Evolutionary conservation across 1,284 basidiomycete genomes (phyloP).

Genomic region (Trichosporon sp.): DNA sequence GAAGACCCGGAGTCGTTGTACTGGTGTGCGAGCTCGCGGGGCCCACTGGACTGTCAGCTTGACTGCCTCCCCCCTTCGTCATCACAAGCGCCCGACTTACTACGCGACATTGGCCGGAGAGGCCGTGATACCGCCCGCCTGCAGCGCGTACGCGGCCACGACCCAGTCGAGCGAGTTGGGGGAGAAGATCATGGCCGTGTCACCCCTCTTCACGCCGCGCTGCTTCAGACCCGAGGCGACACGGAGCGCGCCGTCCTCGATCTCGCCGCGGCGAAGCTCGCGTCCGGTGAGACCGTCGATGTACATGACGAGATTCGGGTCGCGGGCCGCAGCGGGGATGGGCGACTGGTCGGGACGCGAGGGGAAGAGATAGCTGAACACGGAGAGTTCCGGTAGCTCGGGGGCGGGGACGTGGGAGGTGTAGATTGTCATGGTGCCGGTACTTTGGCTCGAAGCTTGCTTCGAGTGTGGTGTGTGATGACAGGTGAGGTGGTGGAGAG

Average conservation of each 20-base stretch:
- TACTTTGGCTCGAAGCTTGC: background rate
- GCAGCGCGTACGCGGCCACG: constrained; percentile 64
- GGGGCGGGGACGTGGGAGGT: constrained; percentile 36
- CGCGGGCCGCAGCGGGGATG: constrained; percentile 4
- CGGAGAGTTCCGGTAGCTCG: constrained; percentile 39
- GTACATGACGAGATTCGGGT: constrained; percentile 60
- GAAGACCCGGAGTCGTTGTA: constrained; percentile 62
- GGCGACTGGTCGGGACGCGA: constrained; percentile 21
- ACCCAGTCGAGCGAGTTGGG: constrained; percentile 68
- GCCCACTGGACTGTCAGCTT: constrained; percentile 19
- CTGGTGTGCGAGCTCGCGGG: constrained; percentile 54
- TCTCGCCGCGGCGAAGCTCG: constrained; percentile 63
- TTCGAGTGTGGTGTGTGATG: background rate
- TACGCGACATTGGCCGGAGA: constrained; percentile 51
- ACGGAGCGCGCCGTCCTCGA: constrained; percentile 64
- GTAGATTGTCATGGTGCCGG: constrained; percentile 36
- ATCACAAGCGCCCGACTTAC: constrained; percentile 38
- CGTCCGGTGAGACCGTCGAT: constrained; percentile 67
- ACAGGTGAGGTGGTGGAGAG: background rate
- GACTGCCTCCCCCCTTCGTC: background rate
- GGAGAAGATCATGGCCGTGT: constrained; percentile 49
- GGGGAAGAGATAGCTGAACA: constrained; percentile 31
- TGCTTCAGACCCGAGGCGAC: constrained; percentile 62
- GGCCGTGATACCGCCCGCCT: constrained; percentile 44
- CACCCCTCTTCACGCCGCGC: constrained; percentile 39